Evolutionary conservation across 345 rosid species (phyloP).

Genomic region (Acer negundo): DNA sequence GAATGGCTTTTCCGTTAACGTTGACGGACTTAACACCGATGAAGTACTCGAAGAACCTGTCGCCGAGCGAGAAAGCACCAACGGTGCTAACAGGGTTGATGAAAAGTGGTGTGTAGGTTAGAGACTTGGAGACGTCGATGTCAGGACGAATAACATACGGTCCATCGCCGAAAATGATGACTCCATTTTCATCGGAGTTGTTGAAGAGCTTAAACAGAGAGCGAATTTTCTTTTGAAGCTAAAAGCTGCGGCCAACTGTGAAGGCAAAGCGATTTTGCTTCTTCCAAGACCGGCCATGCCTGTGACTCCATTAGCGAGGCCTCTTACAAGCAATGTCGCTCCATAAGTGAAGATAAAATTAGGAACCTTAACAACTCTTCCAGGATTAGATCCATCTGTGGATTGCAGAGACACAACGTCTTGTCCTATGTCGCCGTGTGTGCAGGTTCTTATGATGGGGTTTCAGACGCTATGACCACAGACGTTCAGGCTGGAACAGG

Average conservation of each 20-base stretch:
- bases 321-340: conserved; percentile 9
- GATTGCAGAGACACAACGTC: conserved; percentile 30
- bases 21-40: conserved; percentile 31
- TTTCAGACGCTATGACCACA: conserved; percentile 29
- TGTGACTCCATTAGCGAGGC: conserved; percentile 23
- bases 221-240: conserved; percentile 27
- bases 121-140: conserved; percentile 33
- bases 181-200: conserved; percentile 20
- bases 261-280: conserved; percentile 10
- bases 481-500: conserved; percentile 28
- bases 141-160: conserved; percentile 27
- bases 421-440: conserved; percentile 24
- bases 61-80: conserved; percentile 4
- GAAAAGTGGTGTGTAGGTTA: conserved; percentile 32
- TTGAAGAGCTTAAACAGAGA: conserved; percentile 32
- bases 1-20: conserved; percentile 20
- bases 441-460: conserved; percentile 12
- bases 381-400: conserved; percentile 32
- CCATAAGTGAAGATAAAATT: conserved; percentile 23
- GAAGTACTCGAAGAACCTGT: conserved; percentile 32
- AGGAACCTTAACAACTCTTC: conserved; percentile 22
- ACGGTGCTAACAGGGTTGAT: conserved; percentile 31
- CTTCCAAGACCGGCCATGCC: conserved; percentile 32
- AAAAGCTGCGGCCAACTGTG: conserved; percentile 24
- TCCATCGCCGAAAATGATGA: conserved; percentile 34